These are phyloP conservation scores for Xerocomus brunneocitrinus DNA, from an alignment of 768 basidiomycete species.

Conservation along the genomic window DNA sequence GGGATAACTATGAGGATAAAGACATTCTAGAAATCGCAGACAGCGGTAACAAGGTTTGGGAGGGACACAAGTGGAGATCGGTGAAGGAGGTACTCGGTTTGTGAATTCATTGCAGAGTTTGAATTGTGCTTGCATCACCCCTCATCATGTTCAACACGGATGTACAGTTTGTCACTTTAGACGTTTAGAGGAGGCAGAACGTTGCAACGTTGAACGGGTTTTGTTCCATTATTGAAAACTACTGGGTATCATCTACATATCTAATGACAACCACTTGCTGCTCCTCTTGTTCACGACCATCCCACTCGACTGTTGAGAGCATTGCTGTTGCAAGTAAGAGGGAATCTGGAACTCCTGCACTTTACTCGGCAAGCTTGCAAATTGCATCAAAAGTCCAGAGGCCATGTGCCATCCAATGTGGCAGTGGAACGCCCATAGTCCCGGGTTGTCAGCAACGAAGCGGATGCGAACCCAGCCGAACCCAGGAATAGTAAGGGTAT, in stretches of 20 bases:
- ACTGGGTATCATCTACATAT: constrained; percentile 6
- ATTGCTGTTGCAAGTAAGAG: constrained; percentile 32
- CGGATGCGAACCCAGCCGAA: constrained; percentile 36
- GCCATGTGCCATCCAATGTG: constrained; percentile 40
- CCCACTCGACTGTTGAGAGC: constrained; percentile 30
- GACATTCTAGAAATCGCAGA: constrained; percentile 30
- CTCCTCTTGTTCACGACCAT: constrained; percentile 15
- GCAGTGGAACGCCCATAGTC: constrained; percentile 45
- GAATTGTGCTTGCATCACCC: neutral
- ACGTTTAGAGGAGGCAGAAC: neutral
- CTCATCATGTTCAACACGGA: too few relatives aligned
- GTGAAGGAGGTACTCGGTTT: constrained; percentile 26
- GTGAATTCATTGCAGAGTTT: constrained; percentile 6
- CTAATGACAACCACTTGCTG: constrained; percentile 13
- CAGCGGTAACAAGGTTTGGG: constrained; percentile 31
- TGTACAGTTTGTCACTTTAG: too few relatives aligned
- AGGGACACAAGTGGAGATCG: constrained; percentile 31
- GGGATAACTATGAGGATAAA: constrained; percentile 28
- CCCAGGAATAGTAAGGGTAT: constrained; percentile 39
- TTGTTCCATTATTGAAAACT: neutral
- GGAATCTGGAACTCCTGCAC: constrained; percentile 34
- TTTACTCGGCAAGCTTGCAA: constrained; percentile 35
- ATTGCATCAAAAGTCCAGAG: constrained; percentile 38
- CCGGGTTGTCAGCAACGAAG: constrained; percentile 42
- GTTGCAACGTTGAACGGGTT: too few relatives aligned